Evolutionary conservation across 768 basidiomycete genomes (phyloP), one percentile per base, ranked within the genome.

Genomic region (Lactarius sanguifluus): DNA sequence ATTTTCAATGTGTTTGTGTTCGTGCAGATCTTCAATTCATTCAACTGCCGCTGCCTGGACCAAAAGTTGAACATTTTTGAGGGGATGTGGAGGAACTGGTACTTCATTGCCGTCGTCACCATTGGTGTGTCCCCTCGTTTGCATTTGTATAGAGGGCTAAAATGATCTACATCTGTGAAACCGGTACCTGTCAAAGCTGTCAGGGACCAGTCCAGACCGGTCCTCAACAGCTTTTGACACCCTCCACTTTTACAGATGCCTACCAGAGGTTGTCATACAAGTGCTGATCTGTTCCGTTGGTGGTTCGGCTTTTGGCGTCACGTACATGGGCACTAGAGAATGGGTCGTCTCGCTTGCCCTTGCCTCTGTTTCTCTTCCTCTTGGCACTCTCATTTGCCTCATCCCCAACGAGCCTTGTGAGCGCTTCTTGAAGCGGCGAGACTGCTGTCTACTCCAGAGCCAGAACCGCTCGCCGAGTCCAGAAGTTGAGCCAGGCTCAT

Each of bases 281-380:
- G 30, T 32, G 30, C 30, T 32, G 30, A 32, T 32, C 30, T 32
- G 30, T 32, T 32, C 30, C 30, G 30, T 32, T 32, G 30, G 30
- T 32, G 30, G 30, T 32, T 32, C 30, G 4, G 30, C 30, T 32
- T 32, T 32, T 3, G 30, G 5, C 30, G 30, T 32, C 30, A 6
- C 30, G 4, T 6, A 32, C 30, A 86, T 98, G 60, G 79, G 80
- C 43, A 94, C 91, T 12, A 86, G 85, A 47, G 94, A 96, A 76
- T 99, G 97, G 97, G 95, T 86, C 62, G 92, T 98, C 70, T 91
- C 92, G 0, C 79, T 99, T 47, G 89, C 93, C 57, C 83, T 98
- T 40, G 97, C 96, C 40, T 68, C 89, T 50, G 85, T 94, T 56
- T 89, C 97, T 10, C 86, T 98, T 34, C 34, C 34, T 34, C 34